Base-by-base conservation (phyloP, 2,329 filamentous ascomycete genomes). In the Diaporthe vaccinii region DNA sequence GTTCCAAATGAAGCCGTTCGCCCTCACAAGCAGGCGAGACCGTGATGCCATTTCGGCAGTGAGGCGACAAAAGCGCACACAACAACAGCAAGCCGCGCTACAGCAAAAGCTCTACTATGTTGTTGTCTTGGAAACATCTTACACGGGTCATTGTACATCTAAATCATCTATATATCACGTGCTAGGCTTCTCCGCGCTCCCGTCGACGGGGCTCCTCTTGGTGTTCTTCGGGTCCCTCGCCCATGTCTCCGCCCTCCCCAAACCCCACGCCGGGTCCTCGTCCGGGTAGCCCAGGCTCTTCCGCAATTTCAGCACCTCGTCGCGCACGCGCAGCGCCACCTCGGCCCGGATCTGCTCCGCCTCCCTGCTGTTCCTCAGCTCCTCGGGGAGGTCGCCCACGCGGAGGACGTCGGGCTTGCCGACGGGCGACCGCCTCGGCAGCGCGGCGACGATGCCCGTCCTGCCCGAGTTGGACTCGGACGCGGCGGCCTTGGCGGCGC, bases 241-340 rank as follows among this genome's bases (percentile, higher is more conserved):
- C 93, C 95, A 98, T 1, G 95, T 98, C 83, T 96, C 94, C 0
- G 94, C 95, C 39, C 96, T 84, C 12, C 92, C 93, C 65, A 92
- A 89, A 78, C 93, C 92, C 69, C 61, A 58, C 17, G 59, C 70
- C 0, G 94, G 92, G 79, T 98, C 94, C 78, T 97, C 93, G 76
- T 98, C 95, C 0, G 93, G 90, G 77, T 93, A 91, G 1, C 95
- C 96, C 75, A 93, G 86, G 59, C 89, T 89, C 78, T 91, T 88
- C 77, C 96, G 89, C 31, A 98, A 88, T 80, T 95, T 94, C 70
- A 96, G 84, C 3, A 99, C 93, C 82, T 97, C 93, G 73, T 93
- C 89, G 67, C 97, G 89, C 46, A 98, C 91, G 75, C 93, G 89
- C 82, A 89, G 88, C 2, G 96, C 95, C 67, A 96, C 95, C 83